A percentile compares a stretch with the other conserved stretches of the same genome.
Evolutionary conservation across 345 rosid genomes (phyloP).

Genomic region (Luvunga scandens): DNA sequence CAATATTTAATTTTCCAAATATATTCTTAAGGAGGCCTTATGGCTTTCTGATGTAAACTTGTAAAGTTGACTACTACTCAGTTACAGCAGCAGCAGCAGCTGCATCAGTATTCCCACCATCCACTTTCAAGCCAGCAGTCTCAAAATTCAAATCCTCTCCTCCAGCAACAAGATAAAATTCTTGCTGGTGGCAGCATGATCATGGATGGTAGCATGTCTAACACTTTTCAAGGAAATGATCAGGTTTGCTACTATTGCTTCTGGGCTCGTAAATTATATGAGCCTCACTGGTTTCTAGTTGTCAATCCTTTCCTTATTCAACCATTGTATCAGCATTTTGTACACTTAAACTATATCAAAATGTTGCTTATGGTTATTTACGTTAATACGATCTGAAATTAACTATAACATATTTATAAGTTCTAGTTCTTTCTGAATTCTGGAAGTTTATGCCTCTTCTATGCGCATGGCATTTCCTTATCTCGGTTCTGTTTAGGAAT

Average conservation of each 20-base stretch:
- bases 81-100: conserved; percentile 46
- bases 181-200: conserved; percentile 34
- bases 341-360: background rate
- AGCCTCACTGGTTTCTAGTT: background rate
- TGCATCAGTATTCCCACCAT: conserved; percentile 38
- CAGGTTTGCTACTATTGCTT: conserved; percentile 29
- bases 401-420: background rate
- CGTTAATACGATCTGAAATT: background rate
- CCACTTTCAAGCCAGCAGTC: conserved; percentile 47
- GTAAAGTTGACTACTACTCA: conserved; percentile 14
- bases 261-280: conserved; percentile 1
- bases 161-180: conserved; percentile 46
- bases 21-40: background rate
- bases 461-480: background rate
- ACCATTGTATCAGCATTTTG: background rate
- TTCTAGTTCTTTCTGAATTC: background rate
- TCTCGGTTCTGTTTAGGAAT: background rate
- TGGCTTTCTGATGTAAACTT: conserved; percentile 16
- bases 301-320: background rate
- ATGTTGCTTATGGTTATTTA: background rate
- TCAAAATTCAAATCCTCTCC: conserved; percentile 37
- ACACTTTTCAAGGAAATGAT: conserved; percentile 46
- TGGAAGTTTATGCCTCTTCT: background rate
- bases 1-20: background rate
- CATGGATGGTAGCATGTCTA: conserved; percentile 44